Evolutionary conservation across 495 filamentous ascomycete genomes (phyloP).

Genomic region (Lasiosphaeria ovina): DNA sequence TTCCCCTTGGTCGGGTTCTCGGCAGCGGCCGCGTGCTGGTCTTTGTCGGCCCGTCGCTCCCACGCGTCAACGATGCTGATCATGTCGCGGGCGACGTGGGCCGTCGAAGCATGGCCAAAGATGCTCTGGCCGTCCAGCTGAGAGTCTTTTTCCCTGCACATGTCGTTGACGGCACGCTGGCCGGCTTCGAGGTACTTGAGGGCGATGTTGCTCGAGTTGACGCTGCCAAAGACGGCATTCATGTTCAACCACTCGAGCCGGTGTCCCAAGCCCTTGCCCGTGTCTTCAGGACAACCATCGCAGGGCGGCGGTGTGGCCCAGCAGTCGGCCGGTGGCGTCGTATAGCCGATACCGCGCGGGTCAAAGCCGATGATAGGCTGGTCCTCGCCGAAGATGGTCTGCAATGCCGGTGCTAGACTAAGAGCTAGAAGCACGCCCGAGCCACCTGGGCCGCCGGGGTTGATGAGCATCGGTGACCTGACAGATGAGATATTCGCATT

Average conservation of each 20-base stretch:
- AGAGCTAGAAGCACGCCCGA: slow-evolving; percentile 33
- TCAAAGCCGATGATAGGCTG: slow-evolving; percentile 47
- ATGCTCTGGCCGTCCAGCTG: slow-evolving; percentile 22
- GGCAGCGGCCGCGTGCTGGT: neutral
- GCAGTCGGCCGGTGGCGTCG: slow-evolving; percentile 38
- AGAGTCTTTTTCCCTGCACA: slow-evolving; percentile 38
- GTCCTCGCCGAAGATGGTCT: slow-evolving; percentile 37
- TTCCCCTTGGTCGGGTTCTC: slow-evolving; percentile 32
- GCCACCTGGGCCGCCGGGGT: slow-evolving; percentile 47
- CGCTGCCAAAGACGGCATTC: slow-evolving; percentile 24
- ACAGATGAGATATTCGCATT: slow-evolving; percentile 25
- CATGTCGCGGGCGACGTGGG: slow-evolving; percentile 39
- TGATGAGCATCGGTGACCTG: slow-evolving; percentile 37
- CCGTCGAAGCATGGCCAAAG: slow-evolving; percentile 30
- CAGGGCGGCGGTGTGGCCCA: slow-evolving; percentile 27
- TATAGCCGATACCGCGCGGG: slow-evolving; percentile 42
- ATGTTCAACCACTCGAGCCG: slow-evolving; percentile 20
- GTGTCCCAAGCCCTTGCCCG: slow-evolving; percentile 11
- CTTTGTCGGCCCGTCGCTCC: slow-evolving; percentile 32
- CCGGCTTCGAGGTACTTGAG: slow-evolving; percentile 31
- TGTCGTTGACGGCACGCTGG: slow-evolving; percentile 27
- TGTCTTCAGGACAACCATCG: slow-evolving; percentile 11
- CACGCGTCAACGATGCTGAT: slow-evolving; percentile 40
- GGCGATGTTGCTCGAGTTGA: slow-evolving; percentile 38
- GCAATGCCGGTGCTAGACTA: slow-evolving; percentile 26